Evolutionary conservation across 257 asterid genomes (phyloP), one percentile per base, ranked within the genome.

Genomic region (Penstemon newberryi): DNA sequence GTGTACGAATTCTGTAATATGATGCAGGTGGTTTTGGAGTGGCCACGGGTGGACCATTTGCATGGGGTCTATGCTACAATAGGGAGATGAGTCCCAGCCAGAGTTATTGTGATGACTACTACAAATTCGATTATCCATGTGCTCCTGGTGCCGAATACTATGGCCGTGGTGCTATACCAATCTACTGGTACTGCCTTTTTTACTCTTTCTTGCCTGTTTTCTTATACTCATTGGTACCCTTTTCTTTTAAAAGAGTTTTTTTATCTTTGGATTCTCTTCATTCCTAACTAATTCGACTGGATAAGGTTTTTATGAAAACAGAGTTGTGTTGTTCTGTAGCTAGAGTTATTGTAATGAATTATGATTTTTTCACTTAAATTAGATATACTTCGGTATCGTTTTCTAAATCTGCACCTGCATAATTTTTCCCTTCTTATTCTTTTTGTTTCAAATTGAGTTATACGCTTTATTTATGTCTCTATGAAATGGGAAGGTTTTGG

Each of bases 31-130:
- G 97, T 74, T 82, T 86, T 62, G 89, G 90, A 44, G 97, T 88
- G n/a, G 91, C 95, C 9, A 87, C 97, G 0, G 97, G 98, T 3
- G 97, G 99, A 67, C 99, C 97, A 4, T 70, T 77, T 59, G 95
- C 97, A 37, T 90, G 96, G 97, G 99, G 99, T 42, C 85, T 90
- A 7, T 90, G 97, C 76, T 93, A 88, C 76, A 89, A 84, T 74
- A 82, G 75, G 72, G 91, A 85, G 78, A 69, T 82, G 88, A 85
- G 91, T 69, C 91, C 91, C 11, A 67, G 74, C 77, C 73, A 79
- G 75, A 76, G 65, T 25, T 82, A 85, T 5, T 82, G 91, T 44
- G 80, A 85, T 54, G 82, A 78, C 19, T 69, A 36, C 76, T 78
- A 60, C 83, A 78, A 82, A 44, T 80, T 52, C 40, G 82, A 83